These are phyloP conservation scores for Lablab purpureus DNA, from an alignment of 306 rosid genomes.

Conservation along the genomic window DNA sequence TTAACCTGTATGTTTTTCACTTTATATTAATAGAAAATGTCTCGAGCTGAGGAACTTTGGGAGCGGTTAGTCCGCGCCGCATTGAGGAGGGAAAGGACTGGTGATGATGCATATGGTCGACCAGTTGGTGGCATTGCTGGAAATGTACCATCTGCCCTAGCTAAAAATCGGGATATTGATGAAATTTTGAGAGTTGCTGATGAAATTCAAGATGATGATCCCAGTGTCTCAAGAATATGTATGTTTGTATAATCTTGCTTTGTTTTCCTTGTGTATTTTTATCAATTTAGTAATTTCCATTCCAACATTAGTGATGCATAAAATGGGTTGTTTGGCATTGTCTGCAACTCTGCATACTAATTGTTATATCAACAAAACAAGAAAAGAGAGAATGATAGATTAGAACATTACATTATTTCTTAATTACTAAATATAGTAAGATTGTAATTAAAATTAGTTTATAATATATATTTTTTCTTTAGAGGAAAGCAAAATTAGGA, in stretches of 20 bases:
- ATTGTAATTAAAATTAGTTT: neutral
- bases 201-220: slow-evolving; percentile 93
- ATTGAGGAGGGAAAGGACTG: slow-evolving; percentile 79
- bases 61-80: slow-evolving; percentile 90
- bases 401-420: neutral
- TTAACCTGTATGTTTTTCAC: slow-evolving; percentile 26
- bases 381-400: neutral
- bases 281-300: neutral
- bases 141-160: slow-evolving; percentile 89
- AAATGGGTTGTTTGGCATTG: slow-evolving; percentile 14
- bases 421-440: neutral
- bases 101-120: slow-evolving; percentile 72
- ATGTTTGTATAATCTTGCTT: slow-evolving; percentile 41
- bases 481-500: neutral
- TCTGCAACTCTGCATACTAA: neutral
- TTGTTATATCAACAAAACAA: neutral
- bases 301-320: neutral
- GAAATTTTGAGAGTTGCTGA: slow-evolving; percentile 96
- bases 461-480: neutral
- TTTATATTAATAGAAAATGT: slow-evolving; percentile 58
- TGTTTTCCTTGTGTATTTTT: neutral
- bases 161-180: slow-evolving; percentile 93
- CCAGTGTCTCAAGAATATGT: slow-evolving; percentile 85
- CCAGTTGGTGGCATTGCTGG: slow-evolving; percentile 83
- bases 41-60: slow-evolving; percentile 85